phyloP scores from a whole-genome alignment of 495 filamentous ascomycete genomes.

The Xylaria telfairii region DNA sequence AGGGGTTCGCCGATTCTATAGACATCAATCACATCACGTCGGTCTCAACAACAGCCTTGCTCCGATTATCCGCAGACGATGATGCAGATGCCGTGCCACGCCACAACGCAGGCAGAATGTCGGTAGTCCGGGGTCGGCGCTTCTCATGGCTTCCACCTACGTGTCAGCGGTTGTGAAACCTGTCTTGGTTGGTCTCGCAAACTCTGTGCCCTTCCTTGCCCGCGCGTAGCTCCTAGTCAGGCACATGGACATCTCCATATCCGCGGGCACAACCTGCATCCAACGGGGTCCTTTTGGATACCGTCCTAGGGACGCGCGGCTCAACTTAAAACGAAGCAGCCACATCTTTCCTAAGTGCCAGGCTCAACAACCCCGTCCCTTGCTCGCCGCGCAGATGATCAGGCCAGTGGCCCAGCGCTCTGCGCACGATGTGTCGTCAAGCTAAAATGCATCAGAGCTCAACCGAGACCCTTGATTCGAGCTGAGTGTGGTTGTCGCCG shows the following conservation, averaged over 20 bases:
- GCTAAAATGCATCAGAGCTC: background rate
- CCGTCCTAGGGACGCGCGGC: constrained; percentile 20
- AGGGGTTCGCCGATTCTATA: background rate
- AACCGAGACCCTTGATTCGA: background rate
- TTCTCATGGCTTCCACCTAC: background rate
- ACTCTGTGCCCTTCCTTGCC: constrained; percentile 9
- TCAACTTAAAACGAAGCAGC: background rate
- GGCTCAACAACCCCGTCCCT: constrained; percentile 19
- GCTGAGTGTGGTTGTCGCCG: background rate
- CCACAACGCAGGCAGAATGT: background rate
- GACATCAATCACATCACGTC: background rate
- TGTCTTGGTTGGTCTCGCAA: constrained; percentile 1
- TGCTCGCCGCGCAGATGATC: constrained; percentile 1
- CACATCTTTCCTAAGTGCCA: background rate
- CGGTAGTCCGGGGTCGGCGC: constrained; percentile 1
- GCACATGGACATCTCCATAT: constrained; percentile 9
- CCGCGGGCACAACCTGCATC: background rate
- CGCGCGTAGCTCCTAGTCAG: background rate
- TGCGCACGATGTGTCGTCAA: background rate
- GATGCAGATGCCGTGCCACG: background rate
- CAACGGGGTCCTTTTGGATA: background rate
- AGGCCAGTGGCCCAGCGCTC: background rate
- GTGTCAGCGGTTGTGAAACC: constrained; percentile 13
- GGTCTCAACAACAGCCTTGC: background rate
- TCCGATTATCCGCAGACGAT: background rate